Base-by-base conservation (phyloP, 75 land plant genomes). In the Selaginella moellendorffii region DNA sequence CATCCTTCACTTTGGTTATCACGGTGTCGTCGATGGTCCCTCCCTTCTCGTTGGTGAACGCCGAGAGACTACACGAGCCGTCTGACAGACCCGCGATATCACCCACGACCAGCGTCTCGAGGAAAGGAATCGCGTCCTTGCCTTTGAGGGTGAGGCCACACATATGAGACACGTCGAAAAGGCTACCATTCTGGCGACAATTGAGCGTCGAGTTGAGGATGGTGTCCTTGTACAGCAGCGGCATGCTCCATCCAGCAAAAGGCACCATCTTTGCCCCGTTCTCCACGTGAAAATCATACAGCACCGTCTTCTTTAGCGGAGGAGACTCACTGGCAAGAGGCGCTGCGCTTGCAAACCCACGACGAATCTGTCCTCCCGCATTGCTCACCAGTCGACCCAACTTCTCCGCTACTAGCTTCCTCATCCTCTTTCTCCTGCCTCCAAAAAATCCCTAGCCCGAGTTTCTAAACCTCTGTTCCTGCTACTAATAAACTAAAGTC, bases 171-270 rank as follows among this genome's bases (percentile, higher is more conserved):
- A 93, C 98, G 76, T 93, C 96, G 76, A 93, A 92, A 22, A 88
- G 83, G 61, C 87, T 70, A 25, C 90, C 98, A 70, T 85, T 80
- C 65, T 72, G 53, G 63, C 96, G 72, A 66, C 96, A 93, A 63
- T 88, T 85, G 52, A 78, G 14, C 27, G 96, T 88, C 52, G 87
- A 88, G 28, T 93, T 91, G 85, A 93, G 88, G 71, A 93, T 88
- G 9, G 87, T 86, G 69, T 93, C 98, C 79, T 85, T 85, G 74
- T 93, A 93, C 76, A 87, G 90, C 60, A 93, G 82, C 1, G 98
- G 98, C 98, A 93, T 93, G 78, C 79, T 77, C 96, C 96, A 93
- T 26, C 98, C 98, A 19, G 96, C 96, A 75, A 93, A 93, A 24
- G 98, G 98, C 2, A 93, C 98, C 98, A 93, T 88, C 74, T 93